phyloP scores from a whole-genome alignment of 257 asterid species.

The Nicotiana knightiana region DNA sequence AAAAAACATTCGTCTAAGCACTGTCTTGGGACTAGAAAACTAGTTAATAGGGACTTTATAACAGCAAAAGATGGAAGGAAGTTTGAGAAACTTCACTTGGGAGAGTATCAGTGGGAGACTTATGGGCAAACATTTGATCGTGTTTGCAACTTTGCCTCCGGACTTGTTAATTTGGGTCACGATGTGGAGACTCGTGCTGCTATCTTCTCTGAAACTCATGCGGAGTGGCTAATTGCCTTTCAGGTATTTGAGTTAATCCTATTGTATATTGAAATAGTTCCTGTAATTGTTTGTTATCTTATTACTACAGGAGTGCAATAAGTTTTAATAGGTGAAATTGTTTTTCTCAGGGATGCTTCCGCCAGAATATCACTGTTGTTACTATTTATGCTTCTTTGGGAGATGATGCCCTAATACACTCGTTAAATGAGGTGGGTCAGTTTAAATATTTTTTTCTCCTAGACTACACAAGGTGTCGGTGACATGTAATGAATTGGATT shows the following conservation, averaged over 20 bases:
- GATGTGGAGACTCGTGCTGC: slow-evolving; percentile 75
- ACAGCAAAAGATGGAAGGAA: slow-evolving; percentile 72
- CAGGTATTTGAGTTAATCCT: slow-evolving; percentile 34
- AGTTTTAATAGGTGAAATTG: not conserved
- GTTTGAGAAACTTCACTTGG: slow-evolving; percentile 86
- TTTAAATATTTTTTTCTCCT: not conserved
- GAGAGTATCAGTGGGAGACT: slow-evolving; percentile 79
- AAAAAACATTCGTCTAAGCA: slow-evolving; percentile 39
- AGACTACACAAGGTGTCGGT: not conserved
- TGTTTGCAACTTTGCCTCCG: slow-evolving; percentile 73
- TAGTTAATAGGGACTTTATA: slow-evolving; percentile 42
- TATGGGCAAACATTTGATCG: slow-evolving; percentile 52
- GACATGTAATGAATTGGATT: not conserved
- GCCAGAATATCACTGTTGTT: slow-evolving; percentile 79
- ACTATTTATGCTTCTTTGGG: slow-evolving; percentile 89
- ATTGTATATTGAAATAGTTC: not conserved
- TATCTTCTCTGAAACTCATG: slow-evolving; percentile 73
- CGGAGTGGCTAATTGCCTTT: slow-evolving; percentile 82
- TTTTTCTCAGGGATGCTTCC: slow-evolving; percentile 67
- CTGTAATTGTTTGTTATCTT: not conserved
- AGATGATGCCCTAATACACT: slow-evolving; percentile 84
- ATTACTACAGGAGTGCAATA: not conserved
- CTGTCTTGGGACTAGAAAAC: slow-evolving; percentile 75
- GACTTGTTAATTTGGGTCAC: slow-evolving; percentile 72
- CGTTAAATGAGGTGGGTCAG: slow-evolving; percentile 65